Evolutionary conservation across 345 rosid species (phyloP), one percentile per base, ranked within the genome.

Genomic region (Atalantia buxifolia): DNA sequence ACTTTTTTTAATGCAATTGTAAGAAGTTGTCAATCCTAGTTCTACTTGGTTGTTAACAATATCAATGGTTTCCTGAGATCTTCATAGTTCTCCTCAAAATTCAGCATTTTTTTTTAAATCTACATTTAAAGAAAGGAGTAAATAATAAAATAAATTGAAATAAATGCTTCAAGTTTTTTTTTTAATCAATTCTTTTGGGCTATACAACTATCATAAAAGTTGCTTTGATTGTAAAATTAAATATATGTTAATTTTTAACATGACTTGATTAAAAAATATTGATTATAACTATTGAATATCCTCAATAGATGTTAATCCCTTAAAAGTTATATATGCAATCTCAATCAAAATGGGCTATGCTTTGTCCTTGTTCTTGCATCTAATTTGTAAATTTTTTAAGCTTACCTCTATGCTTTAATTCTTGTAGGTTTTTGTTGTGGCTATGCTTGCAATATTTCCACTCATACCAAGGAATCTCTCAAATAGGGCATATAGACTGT

Each of bases 361-460:
- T 83, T 28, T 30, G 36, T 73, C 31, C 60, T 60, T 4, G 4
- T 27, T 60, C 57, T 6, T 45, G 9, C 28, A 28, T 22, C 22
- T 71, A 63, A 69, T 65, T 45, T 38, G 13, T 4, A 55, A 5
- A 67, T 35, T 80, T 78, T 76, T 65, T 19, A 35, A 75, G 40
- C 35, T 78, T 78, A n/a, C 50, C 69, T 72, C 56, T 7, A n/a
- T 66, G 13, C 9, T 75, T 84, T 77, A 64, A 84, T 57, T 83
- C 75, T 57, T 81, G 78, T 89, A 96, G 98, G 95, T 94, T 78
- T 90, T 94, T 56, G 89, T 94, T 76, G 92, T 96, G 78, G 95
- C 95, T 64, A 82, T 94, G 81, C 92, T 96, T 81, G 97, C 99
- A 66, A 90, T 94, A 76, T 79, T 92, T 80, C 99, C 98, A 28